Evolutionary conservation across 805 yeast species (phyloP), one percentile per base, ranked within the genome.

Genomic region (Candida pseudoglaebosa): DNA sequence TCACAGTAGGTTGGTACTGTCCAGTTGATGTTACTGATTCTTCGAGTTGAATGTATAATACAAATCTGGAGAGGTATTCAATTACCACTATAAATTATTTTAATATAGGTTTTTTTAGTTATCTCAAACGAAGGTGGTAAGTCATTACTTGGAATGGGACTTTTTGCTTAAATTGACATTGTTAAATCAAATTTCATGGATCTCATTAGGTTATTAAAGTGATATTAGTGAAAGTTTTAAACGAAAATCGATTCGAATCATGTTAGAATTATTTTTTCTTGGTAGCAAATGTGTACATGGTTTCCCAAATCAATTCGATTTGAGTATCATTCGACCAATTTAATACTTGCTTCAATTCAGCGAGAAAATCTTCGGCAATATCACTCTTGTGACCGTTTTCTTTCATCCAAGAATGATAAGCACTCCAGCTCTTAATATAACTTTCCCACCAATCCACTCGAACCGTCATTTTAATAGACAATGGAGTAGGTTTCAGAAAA

Each of bases 281-380:
- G 29, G 58, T 52, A 2, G 79, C 76, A 50, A 78, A 65, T 3
- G 71, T 66, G 50, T 75, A 77, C 24, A 75, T 72, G 0, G 86
- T 77, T 2, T 74, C 75, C 77, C 80, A 79, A 15, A 71, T 68
- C 10, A 74, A 62, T n/a, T 64, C 64, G 16, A 76, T 45, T 19
- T 58, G 57, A 0, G 66, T 61, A n/a, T 61, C 62, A 15, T 65
- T 67, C 10, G 57, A 55, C 75, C 84, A 73, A 3, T 73, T 74
- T 40, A 73, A 61, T 12, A 49, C 52, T 10, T 47, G 50, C 36
- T 64, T 62, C 45, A 80, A 53, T 38, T 70, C 75, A 6, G 64
- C 61, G 26, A 74, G 57, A 42, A 74, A 67, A 24, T 51, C 47
- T 28, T 78, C 82, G 1, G 73, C 72, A 17, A 80, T 60, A 48